Percentiles rank a stretch among this genome's conserved stretches.
phyloP scores from a whole-genome alignment of 208 protist species.

The Crithidia expoeki region DNA sequence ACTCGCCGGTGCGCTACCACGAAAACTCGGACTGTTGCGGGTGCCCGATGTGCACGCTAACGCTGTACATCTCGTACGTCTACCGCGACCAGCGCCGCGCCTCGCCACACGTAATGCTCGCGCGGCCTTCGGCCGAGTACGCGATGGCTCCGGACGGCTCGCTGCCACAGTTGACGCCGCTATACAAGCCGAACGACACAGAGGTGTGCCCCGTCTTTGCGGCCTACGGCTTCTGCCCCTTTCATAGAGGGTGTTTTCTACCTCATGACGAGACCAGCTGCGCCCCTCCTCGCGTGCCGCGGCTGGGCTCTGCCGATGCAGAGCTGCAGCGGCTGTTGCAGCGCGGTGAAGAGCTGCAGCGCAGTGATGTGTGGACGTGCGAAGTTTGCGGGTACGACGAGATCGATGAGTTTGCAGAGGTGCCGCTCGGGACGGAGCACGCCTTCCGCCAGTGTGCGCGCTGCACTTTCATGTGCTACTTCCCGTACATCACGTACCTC shows the following conservation, averaged over 20 bases:
- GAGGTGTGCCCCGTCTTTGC: constrained; percentile 69
- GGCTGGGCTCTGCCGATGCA: constrained; percentile 36
- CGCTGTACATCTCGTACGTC: constrained; percentile 59
- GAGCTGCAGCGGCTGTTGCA: constrained; percentile 64
- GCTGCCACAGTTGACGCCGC: constrained; percentile 48
- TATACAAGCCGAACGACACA: constrained; percentile 27
- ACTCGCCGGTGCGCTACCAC: constrained; percentile 15
- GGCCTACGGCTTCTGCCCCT: constrained; percentile 85
- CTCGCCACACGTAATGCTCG: constrained; percentile 78
- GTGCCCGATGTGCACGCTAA: constrained; percentile 81
- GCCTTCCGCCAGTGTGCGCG: constrained; percentile 74
- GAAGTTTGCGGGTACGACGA: constrained; percentile 72
- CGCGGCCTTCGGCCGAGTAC: constrained; percentile 69
- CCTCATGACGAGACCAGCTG: constrained; percentile 47
- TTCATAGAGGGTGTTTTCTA: constrained; percentile 72
- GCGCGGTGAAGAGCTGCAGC: constrained; percentile 43
- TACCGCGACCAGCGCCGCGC: constrained; percentile 78
- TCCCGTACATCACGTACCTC: constrained; percentile 82
- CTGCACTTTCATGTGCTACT: constrained; percentile 85
- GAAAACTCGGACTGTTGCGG: constrained; percentile 42
- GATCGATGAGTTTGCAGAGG: constrained; percentile 60
- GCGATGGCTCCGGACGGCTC: constrained; percentile 27
- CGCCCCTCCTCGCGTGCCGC: constrained; percentile 33
- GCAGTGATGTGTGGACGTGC: constrained; percentile 68
- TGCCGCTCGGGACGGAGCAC: constrained; percentile 69